Evolutionary conservation across 1,284 basidiomycete genomes (phyloP).

Genomic region (Bondarzewia mesenterica): DNA sequence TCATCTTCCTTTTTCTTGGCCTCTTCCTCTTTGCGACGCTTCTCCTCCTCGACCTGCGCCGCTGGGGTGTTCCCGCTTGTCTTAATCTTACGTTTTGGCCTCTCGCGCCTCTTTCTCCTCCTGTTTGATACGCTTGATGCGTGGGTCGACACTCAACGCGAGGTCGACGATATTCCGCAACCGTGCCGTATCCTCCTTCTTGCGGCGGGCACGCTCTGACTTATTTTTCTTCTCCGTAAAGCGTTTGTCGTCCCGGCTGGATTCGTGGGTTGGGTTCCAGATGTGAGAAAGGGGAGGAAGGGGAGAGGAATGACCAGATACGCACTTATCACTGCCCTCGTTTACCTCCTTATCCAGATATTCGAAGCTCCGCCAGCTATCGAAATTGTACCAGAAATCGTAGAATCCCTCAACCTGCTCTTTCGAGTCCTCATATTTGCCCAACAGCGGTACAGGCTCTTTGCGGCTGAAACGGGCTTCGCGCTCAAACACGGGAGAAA

Average conservation of each 20-base stretch:
- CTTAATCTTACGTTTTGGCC: conserved; percentile 79
- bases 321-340: conserved; percentile 90
- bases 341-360: conserved; percentile 98
- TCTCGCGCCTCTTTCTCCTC: conserved; percentile 94
- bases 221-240: conserved; percentile 99
- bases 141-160: conserved; percentile 81
- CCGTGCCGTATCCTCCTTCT: conserved; percentile 97
- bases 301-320: neutral
- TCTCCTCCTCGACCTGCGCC: conserved; percentile 67
- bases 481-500: conserved; percentile 80
- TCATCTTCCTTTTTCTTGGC: conserved; percentile 60
- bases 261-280: conserved; percentile 5
- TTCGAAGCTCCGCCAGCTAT: conserved; percentile 97
- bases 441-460: conserved; percentile 83
- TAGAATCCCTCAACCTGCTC: conserved; percentile 90
- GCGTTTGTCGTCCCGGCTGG: conserved; percentile 94
- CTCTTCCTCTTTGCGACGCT: conserved; percentile 67
- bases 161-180: conserved; percentile 85
- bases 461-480: conserved; percentile 88
- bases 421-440: conserved; percentile 67
- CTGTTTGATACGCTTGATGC: conserved; percentile 96
- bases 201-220: conserved; percentile 88
- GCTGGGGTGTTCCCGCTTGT: conserved; percentile 36
- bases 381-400: conserved; percentile 99
- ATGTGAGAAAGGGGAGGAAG: conserved; percentile 1